Evolutionary conservation across 805 yeast species (phyloP).

Genomic region (Yamadazyma nakazawae): DNA sequence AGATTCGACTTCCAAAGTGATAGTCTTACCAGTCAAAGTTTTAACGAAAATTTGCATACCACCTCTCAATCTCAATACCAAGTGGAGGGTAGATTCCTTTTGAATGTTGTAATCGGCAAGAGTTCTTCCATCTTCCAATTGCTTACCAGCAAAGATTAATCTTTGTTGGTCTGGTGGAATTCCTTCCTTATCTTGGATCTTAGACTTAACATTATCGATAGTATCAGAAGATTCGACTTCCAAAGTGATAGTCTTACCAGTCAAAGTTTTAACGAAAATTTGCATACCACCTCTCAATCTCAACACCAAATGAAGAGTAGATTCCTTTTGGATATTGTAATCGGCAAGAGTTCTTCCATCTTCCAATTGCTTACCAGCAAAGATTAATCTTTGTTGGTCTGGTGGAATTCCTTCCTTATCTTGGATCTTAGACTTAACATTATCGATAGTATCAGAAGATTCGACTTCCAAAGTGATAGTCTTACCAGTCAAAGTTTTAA

Average conservation of each 20-base stretch:
- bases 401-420: conserved; percentile 98
- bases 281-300: conserved; percentile 77
- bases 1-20: conserved; percentile 93
- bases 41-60: conserved; percentile 52
- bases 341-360: conserved; percentile 95
- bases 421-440: conserved; percentile 93
- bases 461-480: conserved; percentile 90
- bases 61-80: conserved; percentile 97
- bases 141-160: conserved; percentile 96
- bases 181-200: conserved; percentile 97
- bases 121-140: conserved; percentile 95
- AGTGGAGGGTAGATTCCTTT: conserved; percentile 94
- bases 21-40: conserved; percentile 44
- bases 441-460: conserved; percentile 96
- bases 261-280: conserved; percentile 55
- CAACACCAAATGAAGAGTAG: conserved; percentile 91
- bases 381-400: conserved; percentile 95
- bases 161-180: conserved; percentile 98
- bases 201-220: conserved; percentile 93
- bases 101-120: conserved; percentile 97
- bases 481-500: conserved; percentile 59
- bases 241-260: conserved; percentile 72
- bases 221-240: conserved; percentile 98
- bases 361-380: conserved; percentile 97
- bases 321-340: conserved; percentile 98